Evolutionary conservation across 495 filamentous ascomycete species (phyloP).

Genomic region (Glonium stellatum): DNA sequence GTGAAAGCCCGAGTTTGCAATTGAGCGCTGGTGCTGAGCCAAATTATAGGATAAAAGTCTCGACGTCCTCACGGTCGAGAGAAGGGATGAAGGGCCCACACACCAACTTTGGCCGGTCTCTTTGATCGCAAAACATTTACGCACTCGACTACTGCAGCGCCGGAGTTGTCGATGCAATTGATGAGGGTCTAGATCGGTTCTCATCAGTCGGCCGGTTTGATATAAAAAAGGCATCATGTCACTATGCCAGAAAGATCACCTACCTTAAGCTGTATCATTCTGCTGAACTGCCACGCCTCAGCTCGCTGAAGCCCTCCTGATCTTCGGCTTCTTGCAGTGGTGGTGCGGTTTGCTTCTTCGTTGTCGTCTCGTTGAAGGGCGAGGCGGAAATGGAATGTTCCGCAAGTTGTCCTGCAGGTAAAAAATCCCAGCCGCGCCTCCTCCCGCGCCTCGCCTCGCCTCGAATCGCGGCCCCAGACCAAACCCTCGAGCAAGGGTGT

Average conservation of each 20-base stretch:
- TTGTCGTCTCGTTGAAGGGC: background rate
- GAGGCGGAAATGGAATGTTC: background rate
- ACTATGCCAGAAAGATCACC: constrained; percentile 17
- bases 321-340: background rate
- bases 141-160: constrained; percentile 95
- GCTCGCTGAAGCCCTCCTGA: background rate
- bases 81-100: constrained; percentile 27
- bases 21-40: background rate
- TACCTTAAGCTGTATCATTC: constrained; percentile 99
- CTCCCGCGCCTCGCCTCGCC: background rate
- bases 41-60: background rate
- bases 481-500: constrained; percentile 3
- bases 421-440: background rate
- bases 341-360: background rate
- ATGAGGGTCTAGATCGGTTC: constrained; percentile 71
- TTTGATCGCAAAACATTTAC: constrained; percentile 88
- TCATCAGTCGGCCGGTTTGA: constrained; percentile 9
- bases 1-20: background rate
- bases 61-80: background rate
- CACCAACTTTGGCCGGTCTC: constrained; percentile 83
- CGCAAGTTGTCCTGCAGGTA: background rate
- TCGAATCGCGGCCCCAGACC: background rate
- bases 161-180: constrained; percentile 99
- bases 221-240: background rate
- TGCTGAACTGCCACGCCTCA: constrained; percentile 31